phyloP scores from a whole-genome alignment of 179 eudicot species.

The Silene noctiflora region DNA sequence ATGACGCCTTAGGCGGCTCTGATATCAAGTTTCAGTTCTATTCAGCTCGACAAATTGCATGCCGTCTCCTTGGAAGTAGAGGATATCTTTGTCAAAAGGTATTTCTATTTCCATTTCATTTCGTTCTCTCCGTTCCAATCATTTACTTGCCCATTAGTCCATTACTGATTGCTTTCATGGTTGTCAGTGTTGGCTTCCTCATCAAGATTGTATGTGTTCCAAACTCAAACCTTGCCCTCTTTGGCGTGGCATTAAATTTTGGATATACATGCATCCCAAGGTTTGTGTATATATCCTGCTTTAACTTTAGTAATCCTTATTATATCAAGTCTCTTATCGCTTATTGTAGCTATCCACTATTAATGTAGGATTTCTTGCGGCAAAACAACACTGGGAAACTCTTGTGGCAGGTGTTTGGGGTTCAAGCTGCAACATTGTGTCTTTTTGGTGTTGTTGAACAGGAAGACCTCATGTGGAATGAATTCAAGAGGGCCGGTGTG shows the following conservation, averaged over 20 bases:
- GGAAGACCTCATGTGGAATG: conserved; percentile 95
- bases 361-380: conserved; percentile 73
- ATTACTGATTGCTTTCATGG: background rate
- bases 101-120: conserved; percentile 21
- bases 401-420: conserved; percentile 95
- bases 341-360: background rate
- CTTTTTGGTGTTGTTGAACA: conserved; percentile 83
- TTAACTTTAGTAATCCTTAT: conserved; percentile 12
- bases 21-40: conserved; percentile 82
- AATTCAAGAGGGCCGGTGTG: conserved; percentile 63
- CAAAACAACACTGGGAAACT: conserved; percentile 98
- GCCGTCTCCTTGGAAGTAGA: conserved; percentile 96
- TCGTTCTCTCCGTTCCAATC: background rate
- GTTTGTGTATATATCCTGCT: conserved; percentile 32
- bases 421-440: conserved; percentile 78
- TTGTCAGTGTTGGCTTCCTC: conserved; percentile 86
- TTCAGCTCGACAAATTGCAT: conserved; percentile 89
- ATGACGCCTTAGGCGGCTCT: conserved; percentile 52
- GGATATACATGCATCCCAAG: conserved; percentile 99
- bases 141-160: too few species aligned
- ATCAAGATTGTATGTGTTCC: conserved; percentile 87
- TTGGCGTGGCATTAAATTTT: conserved; percentile 65
- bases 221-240: conserved; percentile 50
- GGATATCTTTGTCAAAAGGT: conserved; percentile 97
- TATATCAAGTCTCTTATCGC: background rate